Percentiles rank a stretch among this genome's conserved stretches.
Evolutionary conservation across 306 rosid species (phyloP).

Genomic region (Dicorynia guianensis): DNA sequence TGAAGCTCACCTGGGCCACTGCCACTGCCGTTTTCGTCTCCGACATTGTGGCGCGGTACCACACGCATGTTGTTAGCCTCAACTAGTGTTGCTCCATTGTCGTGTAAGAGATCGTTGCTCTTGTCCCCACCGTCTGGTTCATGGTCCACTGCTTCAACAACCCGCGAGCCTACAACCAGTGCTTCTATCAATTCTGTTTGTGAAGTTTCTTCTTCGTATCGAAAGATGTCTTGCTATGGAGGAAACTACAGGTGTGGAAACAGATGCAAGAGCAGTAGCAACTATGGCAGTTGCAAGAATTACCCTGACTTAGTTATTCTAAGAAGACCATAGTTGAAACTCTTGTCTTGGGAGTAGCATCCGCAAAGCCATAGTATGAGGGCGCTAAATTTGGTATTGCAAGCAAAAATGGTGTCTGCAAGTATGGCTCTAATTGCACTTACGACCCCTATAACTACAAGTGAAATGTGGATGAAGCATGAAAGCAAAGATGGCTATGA

Average conservation of each 20-base stretch:
- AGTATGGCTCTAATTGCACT: slow-evolving; percentile 74
- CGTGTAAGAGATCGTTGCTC: slow-evolving; percentile 79
- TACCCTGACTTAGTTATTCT: slow-evolving; percentile 59
- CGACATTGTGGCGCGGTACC: slow-evolving; percentile 66
- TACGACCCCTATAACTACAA: slow-evolving; percentile 83
- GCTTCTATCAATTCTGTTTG: neutral
- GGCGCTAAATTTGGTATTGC: slow-evolving; percentile 60
- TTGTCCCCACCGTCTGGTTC: slow-evolving; percentile 84
- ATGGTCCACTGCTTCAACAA: slow-evolving; percentile 94
- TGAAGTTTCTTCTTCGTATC: neutral
- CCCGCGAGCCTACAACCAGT: slow-evolving; percentile 91
- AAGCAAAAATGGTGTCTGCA: slow-evolving; percentile 73
- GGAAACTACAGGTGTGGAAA: slow-evolving; percentile 79
- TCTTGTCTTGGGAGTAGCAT: slow-evolving; percentile 62
- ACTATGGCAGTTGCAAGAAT: slow-evolving; percentile 72
- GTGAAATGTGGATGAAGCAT: slow-evolving; percentile 38
- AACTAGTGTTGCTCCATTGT: slow-evolving; percentile 90
- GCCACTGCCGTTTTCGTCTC: slow-evolving; percentile 49
- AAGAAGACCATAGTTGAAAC: slow-evolving; percentile 56
- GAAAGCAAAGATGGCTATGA: slow-evolving; percentile 45
- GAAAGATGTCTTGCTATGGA: slow-evolving; percentile 74
- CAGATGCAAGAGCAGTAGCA: no score
- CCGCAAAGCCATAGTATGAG: slow-evolving; percentile 51
- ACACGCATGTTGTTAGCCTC: slow-evolving; percentile 54
- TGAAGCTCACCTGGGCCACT: neutral